Evolutionary conservation across 2,329 filamentous ascomycete genomes (phyloP), one percentile per base, ranked within the genome.

Genomic region (Lachnellula occidentalis): DNA sequence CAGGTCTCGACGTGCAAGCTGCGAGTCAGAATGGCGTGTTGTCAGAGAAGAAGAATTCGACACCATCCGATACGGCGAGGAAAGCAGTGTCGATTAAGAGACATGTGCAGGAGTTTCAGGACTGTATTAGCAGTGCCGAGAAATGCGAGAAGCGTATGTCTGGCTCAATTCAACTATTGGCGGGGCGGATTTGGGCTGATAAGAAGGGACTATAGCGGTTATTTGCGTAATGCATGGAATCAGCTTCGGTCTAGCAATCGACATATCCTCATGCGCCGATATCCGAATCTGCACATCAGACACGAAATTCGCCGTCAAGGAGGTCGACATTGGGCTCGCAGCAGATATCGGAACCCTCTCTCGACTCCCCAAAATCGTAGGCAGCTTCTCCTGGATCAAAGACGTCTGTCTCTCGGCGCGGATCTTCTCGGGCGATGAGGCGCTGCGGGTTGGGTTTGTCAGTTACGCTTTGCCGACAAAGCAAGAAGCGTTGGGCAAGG

Each of bases 121-220:
- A 80, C 50, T 87, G 85, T 65, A 84, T 99, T 58, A 79, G 78
- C 1, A 79, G 84, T 14, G 75, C 95, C 51, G 92, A 96, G 70
- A 84, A 80, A 63, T 97, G 92, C 72, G 88, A 94, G 73, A 97
- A 97, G 73, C 90, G 83, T 86, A 71, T 63, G 81, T 76, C 45
- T 54, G 37, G 24, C 15, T 24, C 12, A 15, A 17, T 27, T 9
- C 12, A 43, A 17, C n/a, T 21, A 15, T 11, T 17, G 34, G 50
- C 19, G 31, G 34, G 41, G 19, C 8, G 17, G 17, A 34, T 1
- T 27, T 27, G 24, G 14, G 17, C 37, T 41, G 34, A 27, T 34
- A 24, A 21, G 5, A 22, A 15, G 4, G 14, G 11, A 22, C 15
- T 39, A 41, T 50, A 87, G 86, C 90, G 57, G 89, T 96, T 34